Conservation (phyloP, 2,329 filamentous ascomycete genomes). For the Trichoderma sp. region DNA sequence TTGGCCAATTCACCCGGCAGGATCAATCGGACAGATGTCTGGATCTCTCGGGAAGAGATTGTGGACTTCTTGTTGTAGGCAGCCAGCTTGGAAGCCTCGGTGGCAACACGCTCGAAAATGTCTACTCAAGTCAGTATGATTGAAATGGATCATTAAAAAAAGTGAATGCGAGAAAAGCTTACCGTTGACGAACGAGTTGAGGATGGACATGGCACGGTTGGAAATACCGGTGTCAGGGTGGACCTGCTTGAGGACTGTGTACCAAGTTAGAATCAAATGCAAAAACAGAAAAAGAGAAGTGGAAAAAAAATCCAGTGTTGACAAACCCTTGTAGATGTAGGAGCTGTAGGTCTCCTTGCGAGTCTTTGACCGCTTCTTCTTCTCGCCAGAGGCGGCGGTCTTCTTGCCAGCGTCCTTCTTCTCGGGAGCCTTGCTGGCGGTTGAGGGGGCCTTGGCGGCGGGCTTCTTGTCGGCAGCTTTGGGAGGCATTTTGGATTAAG, state of each 20-base stretch:
- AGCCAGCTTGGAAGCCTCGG: constrained; percentile 97
- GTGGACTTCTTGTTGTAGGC: constrained; percentile 99
- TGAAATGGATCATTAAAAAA: not conserved
- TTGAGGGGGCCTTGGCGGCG: constrained; percentile 89
- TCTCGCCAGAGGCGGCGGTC: constrained; percentile 91
- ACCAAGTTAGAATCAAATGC: constrained; percentile 16
- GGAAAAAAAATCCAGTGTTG: not conserved
- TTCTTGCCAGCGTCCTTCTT: constrained; percentile 99
- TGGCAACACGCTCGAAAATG: constrained; percentile 98
- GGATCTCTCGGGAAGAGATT: constrained; percentile 98
- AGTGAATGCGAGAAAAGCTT: constrained; percentile 36
- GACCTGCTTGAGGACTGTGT: constrained; percentile 95
- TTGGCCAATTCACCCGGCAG: constrained; percentile 98
- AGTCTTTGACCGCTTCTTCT: constrained; percentile 99
- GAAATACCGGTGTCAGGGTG: constrained; percentile 99
- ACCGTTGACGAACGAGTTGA: constrained; percentile 99
- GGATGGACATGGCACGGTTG: constrained; percentile 98
- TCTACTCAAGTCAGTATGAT: constrained; percentile 49
- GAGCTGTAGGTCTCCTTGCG: constrained; percentile 99
- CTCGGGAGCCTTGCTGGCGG: constrained; percentile 69
- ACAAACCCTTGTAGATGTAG: constrained; percentile 98
- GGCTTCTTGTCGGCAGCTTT: constrained; percentile 99
- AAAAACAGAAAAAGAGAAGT: not conserved
- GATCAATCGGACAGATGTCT: constrained; percentile 97
- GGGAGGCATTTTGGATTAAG: constrained; percentile 76